Evolutionary conservation across 805 yeast species (phyloP).

Genomic region (Schwanniomyces sp.): DNA sequence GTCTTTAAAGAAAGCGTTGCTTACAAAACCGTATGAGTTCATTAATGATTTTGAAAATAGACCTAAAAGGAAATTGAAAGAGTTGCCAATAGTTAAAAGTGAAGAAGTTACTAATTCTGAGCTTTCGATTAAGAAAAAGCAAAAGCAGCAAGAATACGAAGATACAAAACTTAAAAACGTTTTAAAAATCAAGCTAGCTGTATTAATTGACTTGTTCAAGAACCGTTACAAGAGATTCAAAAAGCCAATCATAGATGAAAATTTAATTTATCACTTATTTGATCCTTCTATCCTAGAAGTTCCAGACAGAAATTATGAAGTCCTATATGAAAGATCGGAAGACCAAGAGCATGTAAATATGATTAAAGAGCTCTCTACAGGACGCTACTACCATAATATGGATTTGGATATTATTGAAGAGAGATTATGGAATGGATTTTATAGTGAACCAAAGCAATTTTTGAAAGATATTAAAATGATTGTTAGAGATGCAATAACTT

Average conservation of each 20-base stretch:
- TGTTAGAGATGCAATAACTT: constrained; percentile 68
- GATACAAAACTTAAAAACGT: constrained; percentile 85
- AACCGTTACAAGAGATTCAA: constrained; percentile 84
- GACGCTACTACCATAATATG: constrained; percentile 76
- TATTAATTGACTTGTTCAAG: constrained; percentile 86
- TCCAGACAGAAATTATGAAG: constrained; percentile 36
- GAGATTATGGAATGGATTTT: constrained; percentile 94
- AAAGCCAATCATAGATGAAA: constrained; percentile 87
- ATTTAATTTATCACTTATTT: constrained; percentile 69
- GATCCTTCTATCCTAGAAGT: constrained; percentile 51
- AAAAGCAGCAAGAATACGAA: constrained; percentile 53
- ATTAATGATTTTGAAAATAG: constrained; percentile 59
- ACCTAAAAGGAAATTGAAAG: constrained; percentile 48
- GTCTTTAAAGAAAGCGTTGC: constrained; percentile 51
- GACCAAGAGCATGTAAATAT: constrained; percentile 53
- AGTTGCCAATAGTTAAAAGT: constrained; percentile 31
- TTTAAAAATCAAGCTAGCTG: constrained; percentile 80
- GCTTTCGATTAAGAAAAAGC: constrained; percentile 38
- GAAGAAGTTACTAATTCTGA: constrained; percentile 26
- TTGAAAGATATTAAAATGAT: constrained; percentile 83
- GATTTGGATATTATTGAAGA: constrained; percentile 94
- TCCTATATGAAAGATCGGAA: constrained; percentile 46
- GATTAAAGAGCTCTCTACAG: constrained; percentile 80
- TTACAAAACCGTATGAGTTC: constrained; percentile 70
- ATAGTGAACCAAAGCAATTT: constrained; percentile 89